Base-by-base conservation (phyloP, 2,329 filamentous ascomycete genomes). In the Mycosphaerella sp. region DNA sequence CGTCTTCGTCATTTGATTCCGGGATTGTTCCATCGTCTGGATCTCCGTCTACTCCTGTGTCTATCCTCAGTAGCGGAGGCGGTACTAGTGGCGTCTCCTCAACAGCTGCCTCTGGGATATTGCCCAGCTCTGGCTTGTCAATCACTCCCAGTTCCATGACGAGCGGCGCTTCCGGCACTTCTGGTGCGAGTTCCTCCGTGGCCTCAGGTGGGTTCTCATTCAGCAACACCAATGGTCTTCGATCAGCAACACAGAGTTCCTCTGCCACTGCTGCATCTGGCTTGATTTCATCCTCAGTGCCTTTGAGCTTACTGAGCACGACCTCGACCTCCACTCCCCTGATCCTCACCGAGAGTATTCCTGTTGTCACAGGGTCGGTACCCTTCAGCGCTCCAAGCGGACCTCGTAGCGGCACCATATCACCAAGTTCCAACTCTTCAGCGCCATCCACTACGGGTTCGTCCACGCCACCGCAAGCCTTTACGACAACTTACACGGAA, bases 71-170 rank as follows among this genome's bases (percentile, higher is more conserved):
- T n/a, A 39, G 53, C 29, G 42, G 42, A 14, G 53, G 50, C 8
- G 56, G 54, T 2, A 45, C 43, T 38, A 14, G 48, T 12, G 54
- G 54, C 21, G 53, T 48, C 43, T 54, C 40, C 48, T 59, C 54
- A 39, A 56, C 54, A 32, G 45, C 23, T 44, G 51, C 39, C 29
- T 53, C 54, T 32, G 57, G 52, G 38, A 17, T 46, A 11, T 42
- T 50, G 34, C 42, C 53, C 14, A 54, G 49, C 17, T 55, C 57
- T 14, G 57, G 47, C 38, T 23, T 31, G 31, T 38, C 44, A 14
- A 38, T 51, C 29, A 40, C 50, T n/a, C 53, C 53, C 10, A 51
- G 58, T 40, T 58, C 51, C 5, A 58, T 53, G 10, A 54, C 50
- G 14, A 12, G 36, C 14, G 36, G 23, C 23, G 34, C 44, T 10